Percentiles rank a stretch among this genome's conserved stretches.
Conservation (phyloP, 75 land plant genomes). For the Picea sitchensis region DNA sequence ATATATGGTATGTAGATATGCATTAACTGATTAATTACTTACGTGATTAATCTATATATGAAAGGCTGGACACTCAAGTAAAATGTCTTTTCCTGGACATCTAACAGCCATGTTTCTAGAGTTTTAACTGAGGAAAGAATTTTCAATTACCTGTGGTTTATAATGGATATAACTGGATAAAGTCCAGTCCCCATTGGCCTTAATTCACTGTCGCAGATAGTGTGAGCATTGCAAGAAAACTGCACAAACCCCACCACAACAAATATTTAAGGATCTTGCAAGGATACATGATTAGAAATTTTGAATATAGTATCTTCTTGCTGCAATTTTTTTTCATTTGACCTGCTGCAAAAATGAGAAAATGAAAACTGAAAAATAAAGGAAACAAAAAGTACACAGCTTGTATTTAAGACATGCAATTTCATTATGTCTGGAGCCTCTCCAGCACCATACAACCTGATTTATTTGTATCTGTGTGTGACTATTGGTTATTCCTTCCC, state of each 20-base stretch:
- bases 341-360: neutral
- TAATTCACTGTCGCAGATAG: conserved; percentile 86
- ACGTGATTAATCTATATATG: too few relatives aligned
- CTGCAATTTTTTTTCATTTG: neutral
- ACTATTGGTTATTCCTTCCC: neutral
- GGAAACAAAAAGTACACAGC: neutral
- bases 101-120: neutral
- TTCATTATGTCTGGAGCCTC: neutral
- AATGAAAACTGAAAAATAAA: neutral
- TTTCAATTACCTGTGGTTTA: conserved; percentile 81
- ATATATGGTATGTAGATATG: too few relatives aligned
- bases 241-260: conserved; percentile 26
- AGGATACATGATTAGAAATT: neutral
- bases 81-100: neutral
- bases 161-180: conserved; percentile 89
- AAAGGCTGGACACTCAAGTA: neutral
- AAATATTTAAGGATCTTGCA: neutral
- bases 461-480: neutral
- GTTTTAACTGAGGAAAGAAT: neutral
- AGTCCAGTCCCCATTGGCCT: conserved; percentile 89
- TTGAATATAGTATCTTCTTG: neutral
- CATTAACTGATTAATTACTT: too few relatives aligned
- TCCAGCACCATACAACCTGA: neutral
- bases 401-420: neutral
- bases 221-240: conserved; percentile 98